Evolutionary conservation across 345 rosid species (phyloP), one percentile per base, ranked within the genome.

Genomic region (Citrus glauca): DNA sequence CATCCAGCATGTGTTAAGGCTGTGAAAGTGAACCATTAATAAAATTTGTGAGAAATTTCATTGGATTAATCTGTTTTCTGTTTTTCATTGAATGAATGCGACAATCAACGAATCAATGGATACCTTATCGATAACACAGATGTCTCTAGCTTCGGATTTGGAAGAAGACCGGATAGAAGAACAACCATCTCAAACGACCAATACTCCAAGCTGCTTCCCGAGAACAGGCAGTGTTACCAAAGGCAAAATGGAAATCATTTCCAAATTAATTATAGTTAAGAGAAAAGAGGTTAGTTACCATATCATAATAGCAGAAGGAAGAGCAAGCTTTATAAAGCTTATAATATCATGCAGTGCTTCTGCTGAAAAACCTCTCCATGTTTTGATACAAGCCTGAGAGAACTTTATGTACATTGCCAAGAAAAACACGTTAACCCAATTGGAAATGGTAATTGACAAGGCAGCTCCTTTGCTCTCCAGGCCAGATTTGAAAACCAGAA

Each of bases 1-100:
- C 78, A 88, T 90, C 87, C 92, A 83, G 66, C 88, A 83, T 77
- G 93, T 89, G 81, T 90, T 92, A 73, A 92, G 87, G 88, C 91
- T 88, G 89, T 69, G 57, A 72, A 33, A 63, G 28, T 57, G 5
- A 76, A 48, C 6, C 59, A 78, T 65, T 28, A 19, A 20, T n/a
- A 3, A 22, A 19, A 72, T 72, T 56, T 0, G 33, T 5, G 25
- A 64, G 16, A 65, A 37, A 37, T 59, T 27, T 25, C 37, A 50
- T 59, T 27, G 10, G 22, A 28, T 27, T 19, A 3, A 64, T 42
- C 17, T 73, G 40, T 32, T 4, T n/a, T 1, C 0, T 1, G n/a
- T 22, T 13, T 57, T 56, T 13, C 5, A 40, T 10, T 30, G 35
- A 53, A 62, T 6, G 3, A 9, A 32, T 59, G 9, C 14, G 66